phyloP scores from a whole-genome alignment of 2,329 filamentous ascomycete genomes.

The Penicillium sp. region DNA sequence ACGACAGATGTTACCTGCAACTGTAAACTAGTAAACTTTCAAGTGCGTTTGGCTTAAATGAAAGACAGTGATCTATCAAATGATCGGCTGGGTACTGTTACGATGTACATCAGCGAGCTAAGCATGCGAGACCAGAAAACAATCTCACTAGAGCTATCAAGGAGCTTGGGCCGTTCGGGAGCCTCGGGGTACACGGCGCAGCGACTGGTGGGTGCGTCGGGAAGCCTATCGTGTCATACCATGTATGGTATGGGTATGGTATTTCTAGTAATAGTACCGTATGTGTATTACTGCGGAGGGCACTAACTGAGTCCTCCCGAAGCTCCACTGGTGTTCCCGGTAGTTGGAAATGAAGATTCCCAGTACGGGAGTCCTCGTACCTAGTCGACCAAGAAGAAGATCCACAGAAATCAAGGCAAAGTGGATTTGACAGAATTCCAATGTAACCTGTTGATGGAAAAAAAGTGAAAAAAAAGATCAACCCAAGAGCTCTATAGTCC shows the following conservation, averaged over 20 bases:
- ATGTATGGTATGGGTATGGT: background rate
- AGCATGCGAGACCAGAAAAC: too few relatives aligned
- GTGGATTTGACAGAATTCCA: background rate
- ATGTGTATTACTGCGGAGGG: background rate
- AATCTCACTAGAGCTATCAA: background rate
- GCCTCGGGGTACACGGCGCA: slow-evolving; percentile 7
- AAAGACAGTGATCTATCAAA: slow-evolving; percentile 6
- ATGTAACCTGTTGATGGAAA: slow-evolving; percentile 6
- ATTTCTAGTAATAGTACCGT: background rate
- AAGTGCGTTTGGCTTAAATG: background rate
- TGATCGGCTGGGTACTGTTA: slow-evolving; percentile 3
- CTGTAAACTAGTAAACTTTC: background rate
- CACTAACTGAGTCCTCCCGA: slow-evolving; percentile 13
- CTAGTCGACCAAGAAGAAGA: too few relatives aligned
- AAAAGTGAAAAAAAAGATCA: background rate
- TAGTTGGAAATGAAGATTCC: slow-evolving; percentile 19
- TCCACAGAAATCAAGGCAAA: background rate
- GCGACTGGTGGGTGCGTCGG: slow-evolving; percentile 2
- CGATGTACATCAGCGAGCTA: background rate
- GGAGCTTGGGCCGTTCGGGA: slow-evolving; percentile 13
- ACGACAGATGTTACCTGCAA: background rate
- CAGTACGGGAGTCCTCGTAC: too few relatives aligned
- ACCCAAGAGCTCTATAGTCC: background rate
- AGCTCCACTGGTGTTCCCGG: slow-evolving; percentile 19
- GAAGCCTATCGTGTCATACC: background rate